Evolutionary conservation across 495 filamentous ascomycete genomes (phyloP), one percentile per base, ranked within the genome.

Genomic region (Aspergillus bertholletiae): DNA sequence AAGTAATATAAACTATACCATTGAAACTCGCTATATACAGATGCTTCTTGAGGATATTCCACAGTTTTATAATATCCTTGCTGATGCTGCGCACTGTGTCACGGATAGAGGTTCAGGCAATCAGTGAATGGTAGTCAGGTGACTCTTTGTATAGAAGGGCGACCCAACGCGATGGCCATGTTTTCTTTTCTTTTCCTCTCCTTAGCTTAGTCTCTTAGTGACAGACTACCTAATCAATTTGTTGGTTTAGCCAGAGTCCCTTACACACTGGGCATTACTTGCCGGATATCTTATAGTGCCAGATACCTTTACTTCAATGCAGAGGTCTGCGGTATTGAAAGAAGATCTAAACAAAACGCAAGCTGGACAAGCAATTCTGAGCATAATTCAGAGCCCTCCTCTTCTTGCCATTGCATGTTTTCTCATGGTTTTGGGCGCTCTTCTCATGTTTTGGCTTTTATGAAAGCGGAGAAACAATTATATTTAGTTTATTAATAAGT

Each of bases 221-320:
- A n/a, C n/a, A n/a, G n/a, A n/a, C n/a, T n/a, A n/a, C n/a, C n/a
- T n/a, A n/a, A n/a, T n/a, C n/a, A n/a, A n/a, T n/a, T n/a, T n/a
- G n/a, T n/a, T n/a, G n/a, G n/a, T n/a, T n/a, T n/a, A n/a, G n/a
- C n/a, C n/a, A n/a, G n/a, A n/a, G n/a, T n/a, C n/a, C n/a, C n/a
- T n/a, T n/a, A n/a, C n/a, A n/a, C n/a, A n/a, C n/a, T n/a, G n/a
- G 71, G 56, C 65, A 27, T 56, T 74, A 1, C 55, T 74, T 22
- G 68, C 69, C 1, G 68, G 68, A 5, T 73, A 68, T 57, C 54
- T 74, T 22, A 60, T 72, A 11, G 58, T 74, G 18, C 71, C 71
- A 8, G 71, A 64, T 5, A 74, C 68, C 17, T 74, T 73, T 48
- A 70, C 63, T 46, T 63, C 57, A 7, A 46, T 71, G 39, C 54